A percentile compares a stretch with the other conserved stretches of the same genome.
Conservation (phyloP, 2,329 filamentous ascomycete genomes). For the Fusarium sp. region DNA sequence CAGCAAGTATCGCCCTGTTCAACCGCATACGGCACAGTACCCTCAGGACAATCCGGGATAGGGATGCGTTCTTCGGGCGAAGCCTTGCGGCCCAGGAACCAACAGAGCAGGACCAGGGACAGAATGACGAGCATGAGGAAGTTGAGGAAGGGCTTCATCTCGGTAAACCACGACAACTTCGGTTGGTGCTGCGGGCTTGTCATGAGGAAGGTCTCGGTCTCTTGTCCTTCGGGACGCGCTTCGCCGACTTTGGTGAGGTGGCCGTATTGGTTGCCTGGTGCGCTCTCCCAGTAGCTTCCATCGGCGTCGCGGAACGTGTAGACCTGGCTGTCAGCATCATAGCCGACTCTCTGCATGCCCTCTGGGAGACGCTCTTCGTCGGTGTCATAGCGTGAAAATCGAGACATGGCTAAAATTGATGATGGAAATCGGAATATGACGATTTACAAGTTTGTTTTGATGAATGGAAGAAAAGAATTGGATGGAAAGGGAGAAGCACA, state of each 20-base stretch:
- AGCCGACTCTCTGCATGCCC: constrained; percentile 67
- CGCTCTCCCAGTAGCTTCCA: constrained; percentile 64
- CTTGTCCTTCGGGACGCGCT: constrained; percentile 46
- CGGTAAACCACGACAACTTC: constrained; percentile 63
- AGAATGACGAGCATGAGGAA: constrained; percentile 68
- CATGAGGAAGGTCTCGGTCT: constrained; percentile 52
- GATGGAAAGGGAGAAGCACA: neutral
- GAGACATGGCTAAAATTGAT: constrained; percentile 53
- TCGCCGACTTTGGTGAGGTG: constrained; percentile 57
- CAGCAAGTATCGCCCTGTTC: constrained; percentile 66
- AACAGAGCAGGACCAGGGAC: constrained; percentile 64
- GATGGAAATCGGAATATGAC: neutral
- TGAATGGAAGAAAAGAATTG: neutral
- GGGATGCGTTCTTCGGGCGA: constrained; percentile 35
- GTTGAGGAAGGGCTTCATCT: constrained; percentile 68
- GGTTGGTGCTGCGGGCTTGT: constrained; percentile 29
- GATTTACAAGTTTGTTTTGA: neutral
- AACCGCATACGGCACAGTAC: constrained; percentile 56
- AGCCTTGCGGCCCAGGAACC: constrained; percentile 58
- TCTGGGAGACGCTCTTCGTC: constrained; percentile 67
- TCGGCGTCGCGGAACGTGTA: constrained; percentile 66
- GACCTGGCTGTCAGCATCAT: constrained; percentile 67
- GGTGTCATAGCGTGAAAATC: constrained; percentile 59
- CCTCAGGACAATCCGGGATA: constrained; percentile 48
- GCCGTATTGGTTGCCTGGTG: constrained; percentile 64